Evolutionary conservation across 2,329 filamentous ascomycete genomes (phyloP).

Genomic region (Ophiocordyceps australis): DNA sequence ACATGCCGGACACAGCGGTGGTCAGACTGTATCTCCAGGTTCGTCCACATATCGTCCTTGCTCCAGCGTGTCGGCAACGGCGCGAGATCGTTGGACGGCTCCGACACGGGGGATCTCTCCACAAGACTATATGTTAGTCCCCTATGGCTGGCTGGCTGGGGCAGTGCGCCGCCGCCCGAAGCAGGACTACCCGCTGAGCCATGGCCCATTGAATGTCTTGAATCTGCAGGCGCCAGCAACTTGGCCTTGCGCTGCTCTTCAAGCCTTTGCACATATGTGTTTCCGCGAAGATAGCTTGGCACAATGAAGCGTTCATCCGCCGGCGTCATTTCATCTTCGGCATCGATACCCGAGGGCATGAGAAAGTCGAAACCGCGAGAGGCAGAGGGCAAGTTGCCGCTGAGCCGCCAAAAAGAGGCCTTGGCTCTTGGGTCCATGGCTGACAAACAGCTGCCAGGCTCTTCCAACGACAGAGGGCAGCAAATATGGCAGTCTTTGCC

Average conservation of each 20-base stretch:
- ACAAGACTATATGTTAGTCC: slow-evolving; percentile 73
- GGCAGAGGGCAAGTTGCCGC: slow-evolving; percentile 20
- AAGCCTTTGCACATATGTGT: slow-evolving; percentile 60
- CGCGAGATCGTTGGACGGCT: slow-evolving; percentile 39
- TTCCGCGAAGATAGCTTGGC: slow-evolving; percentile 67
- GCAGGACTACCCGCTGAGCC: slow-evolving; percentile 34
- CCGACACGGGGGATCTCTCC: slow-evolving; percentile 46
- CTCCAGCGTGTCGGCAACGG: slow-evolving; percentile 74
- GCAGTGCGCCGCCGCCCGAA: slow-evolving; percentile 20
- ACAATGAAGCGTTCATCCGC: slow-evolving; percentile 65
- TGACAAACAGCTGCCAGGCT: too few relatives aligned
- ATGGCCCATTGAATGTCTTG: slow-evolving; percentile 4
- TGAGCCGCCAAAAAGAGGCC: too few relatives aligned
- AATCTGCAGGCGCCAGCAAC: slow-evolving; percentile 30
- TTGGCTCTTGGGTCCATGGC: too few relatives aligned
- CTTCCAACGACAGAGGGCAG: too few relatives aligned
- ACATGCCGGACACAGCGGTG: slow-evolving; percentile 53
- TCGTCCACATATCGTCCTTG: slow-evolving; percentile 52
- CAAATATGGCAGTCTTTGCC: too few relatives aligned
- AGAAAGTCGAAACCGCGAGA: slow-evolving; percentile 35
- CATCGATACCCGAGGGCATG: slow-evolving; percentile 13
- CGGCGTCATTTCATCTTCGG: too few relatives aligned
- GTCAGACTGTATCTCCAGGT: slow-evolving; percentile 56
- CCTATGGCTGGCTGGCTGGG: slow-evolving; percentile 38
- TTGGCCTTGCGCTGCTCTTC: slow-evolving; percentile 51